Percentiles rank a stretch among this genome's conserved stretches.
Evolutionary conservation across 352 stramenopile genomes (phyloP).

Genomic region (Phytophthora uliginosa): DNA sequence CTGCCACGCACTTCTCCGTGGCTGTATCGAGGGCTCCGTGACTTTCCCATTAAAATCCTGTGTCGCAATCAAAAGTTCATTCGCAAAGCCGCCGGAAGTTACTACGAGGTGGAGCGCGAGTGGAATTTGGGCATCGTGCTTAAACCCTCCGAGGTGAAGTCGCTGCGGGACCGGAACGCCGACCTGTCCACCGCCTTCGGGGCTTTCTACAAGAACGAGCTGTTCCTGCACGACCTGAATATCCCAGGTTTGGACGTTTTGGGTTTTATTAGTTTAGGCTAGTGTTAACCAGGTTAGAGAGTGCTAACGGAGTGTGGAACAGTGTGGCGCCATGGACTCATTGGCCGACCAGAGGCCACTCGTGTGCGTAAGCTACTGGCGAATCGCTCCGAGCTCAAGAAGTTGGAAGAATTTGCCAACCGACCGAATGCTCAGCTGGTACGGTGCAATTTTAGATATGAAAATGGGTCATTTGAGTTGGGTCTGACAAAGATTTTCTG

Average conservation of each 20-base stretch:
- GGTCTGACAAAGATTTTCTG: neutral
- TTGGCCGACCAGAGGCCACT: slow-evolving; percentile 74
- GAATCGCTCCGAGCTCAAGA: slow-evolving; percentile 82
- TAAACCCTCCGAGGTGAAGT: slow-evolving; percentile 84
- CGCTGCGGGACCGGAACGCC: slow-evolving; percentile 67
- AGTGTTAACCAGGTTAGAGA: neutral
- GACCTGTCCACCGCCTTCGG: slow-evolving; percentile 83
- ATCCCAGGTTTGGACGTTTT: slow-evolving; percentile 64
- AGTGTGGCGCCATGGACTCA: slow-evolving; percentile 84
- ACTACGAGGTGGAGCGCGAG: slow-evolving; percentile 77
- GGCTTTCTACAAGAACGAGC: slow-evolving; percentile 78
- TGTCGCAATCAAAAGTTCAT: slow-evolving; percentile 77
- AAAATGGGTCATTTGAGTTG: neutral
- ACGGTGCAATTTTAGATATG: neutral
- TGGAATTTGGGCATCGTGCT: slow-evolving; percentile 81
- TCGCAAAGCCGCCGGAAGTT: slow-evolving; percentile 52
- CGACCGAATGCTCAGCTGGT: slow-evolving; percentile 80
- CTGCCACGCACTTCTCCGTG: slow-evolving; percentile 6
- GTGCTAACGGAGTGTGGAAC: slow-evolving; percentile 17
- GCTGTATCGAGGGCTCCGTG: slow-evolving; percentile 46
- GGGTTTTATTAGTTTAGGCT: neutral
- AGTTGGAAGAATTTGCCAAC: slow-evolving; percentile 72
- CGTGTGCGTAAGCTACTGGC: slow-evolving; percentile 83
- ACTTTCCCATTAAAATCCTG: slow-evolving; percentile 73
- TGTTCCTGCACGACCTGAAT: slow-evolving; percentile 83